phyloP scores from a whole-genome alignment of 2,329 filamentous ascomycete genomes.

The Colletotrichum sp. region DNA sequence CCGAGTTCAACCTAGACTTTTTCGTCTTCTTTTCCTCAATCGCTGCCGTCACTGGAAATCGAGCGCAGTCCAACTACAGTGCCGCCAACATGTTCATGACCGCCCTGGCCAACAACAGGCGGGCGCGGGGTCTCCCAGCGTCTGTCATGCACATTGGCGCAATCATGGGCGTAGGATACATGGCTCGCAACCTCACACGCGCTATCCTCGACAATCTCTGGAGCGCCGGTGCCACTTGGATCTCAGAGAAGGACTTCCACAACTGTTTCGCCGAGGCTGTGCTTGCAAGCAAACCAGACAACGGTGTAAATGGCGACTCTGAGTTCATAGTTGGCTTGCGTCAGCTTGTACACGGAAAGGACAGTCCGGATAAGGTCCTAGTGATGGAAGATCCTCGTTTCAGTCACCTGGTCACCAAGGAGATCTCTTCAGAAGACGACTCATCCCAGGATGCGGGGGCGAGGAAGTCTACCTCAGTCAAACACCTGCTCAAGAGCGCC shows the following conservation, averaged over 20 bases:
- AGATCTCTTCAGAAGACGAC: neutral
- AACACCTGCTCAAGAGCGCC: neutral
- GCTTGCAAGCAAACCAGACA: slow-evolving; percentile 30
- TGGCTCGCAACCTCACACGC: slow-evolving; percentile 26
- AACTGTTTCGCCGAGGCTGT: slow-evolving; percentile 47
- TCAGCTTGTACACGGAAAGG: neutral
- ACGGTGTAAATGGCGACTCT: neutral
- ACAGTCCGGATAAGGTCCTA: neutral
- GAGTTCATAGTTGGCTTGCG: neutral
- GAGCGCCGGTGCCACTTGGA: neutral
- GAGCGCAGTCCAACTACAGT: slow-evolving; percentile 47
- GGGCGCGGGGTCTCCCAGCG: slow-evolving; percentile 38
- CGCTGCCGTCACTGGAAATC: slow-evolving; percentile 28
- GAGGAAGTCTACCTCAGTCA: neutral
- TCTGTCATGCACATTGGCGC: slow-evolving; percentile 40
- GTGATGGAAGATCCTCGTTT: neutral
- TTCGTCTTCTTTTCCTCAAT: slow-evolving; percentile 39
- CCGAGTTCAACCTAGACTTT: slow-evolving; percentile 32
- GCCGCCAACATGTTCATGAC: slow-evolving; percentile 49
- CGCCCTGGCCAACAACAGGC: slow-evolving; percentile 36
- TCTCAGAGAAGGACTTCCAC: slow-evolving; percentile 38
- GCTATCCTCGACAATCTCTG: neutral
- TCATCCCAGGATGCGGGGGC: neutral
- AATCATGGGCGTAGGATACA: slow-evolving; percentile 46
- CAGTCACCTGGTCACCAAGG: neutral